A percentile compares a stretch with the other conserved stretches of the same genome.
Evolutionary conservation across 768 basidiomycete genomes (phyloP).

Genomic region (Serendipita sp.): DNA sequence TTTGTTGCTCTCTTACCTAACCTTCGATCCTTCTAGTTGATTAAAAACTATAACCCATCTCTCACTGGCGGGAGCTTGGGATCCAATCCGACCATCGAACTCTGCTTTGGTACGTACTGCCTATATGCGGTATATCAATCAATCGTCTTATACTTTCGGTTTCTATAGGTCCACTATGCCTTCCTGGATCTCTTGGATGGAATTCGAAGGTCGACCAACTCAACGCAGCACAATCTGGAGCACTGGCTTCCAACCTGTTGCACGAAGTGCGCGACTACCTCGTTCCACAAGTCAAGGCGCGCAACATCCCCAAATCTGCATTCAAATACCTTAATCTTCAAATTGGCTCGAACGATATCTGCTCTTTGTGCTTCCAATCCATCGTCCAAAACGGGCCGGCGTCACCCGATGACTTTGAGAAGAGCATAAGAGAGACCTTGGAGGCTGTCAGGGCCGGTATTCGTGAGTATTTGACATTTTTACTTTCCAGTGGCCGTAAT

Average conservation of each 20-base stretch:
- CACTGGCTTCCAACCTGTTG: constrained; percentile 3
- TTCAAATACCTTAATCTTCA: constrained; percentile 11
- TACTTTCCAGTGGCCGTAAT: neutral
- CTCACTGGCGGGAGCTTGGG: constrained; percentile 1
- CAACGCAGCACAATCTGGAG: constrained; percentile 8
- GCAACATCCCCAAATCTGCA: constrained; percentile 1
- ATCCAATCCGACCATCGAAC: neutral
- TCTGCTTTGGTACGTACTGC: constrained; percentile 6
- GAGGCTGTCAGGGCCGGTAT: constrained; percentile 10
- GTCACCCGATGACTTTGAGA: constrained; percentile 8
- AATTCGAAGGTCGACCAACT: constrained; percentile 4
- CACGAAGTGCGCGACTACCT: constrained; percentile 9
- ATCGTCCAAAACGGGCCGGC: neutral
- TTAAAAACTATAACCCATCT: neutral
- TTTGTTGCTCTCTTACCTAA: neutral
- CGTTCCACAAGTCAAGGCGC: constrained; percentile 1
- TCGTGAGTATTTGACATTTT: constrained; percentile 1
- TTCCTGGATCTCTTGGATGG: constrained; percentile 3
- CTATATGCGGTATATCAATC: neutral
- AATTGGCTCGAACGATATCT: constrained; percentile 13
- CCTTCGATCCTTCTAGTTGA: neutral
- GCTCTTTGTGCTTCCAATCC: constrained; percentile 6
- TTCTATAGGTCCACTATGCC: neutral
- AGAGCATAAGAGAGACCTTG: constrained; percentile 7
- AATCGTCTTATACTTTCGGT: neutral